Percentiles rank a stretch among this genome's conserved stretches.
phyloP scores from a whole-genome alignment of 768 basidiomycete genomes.

The Pulveroboletus sp. region DNA sequence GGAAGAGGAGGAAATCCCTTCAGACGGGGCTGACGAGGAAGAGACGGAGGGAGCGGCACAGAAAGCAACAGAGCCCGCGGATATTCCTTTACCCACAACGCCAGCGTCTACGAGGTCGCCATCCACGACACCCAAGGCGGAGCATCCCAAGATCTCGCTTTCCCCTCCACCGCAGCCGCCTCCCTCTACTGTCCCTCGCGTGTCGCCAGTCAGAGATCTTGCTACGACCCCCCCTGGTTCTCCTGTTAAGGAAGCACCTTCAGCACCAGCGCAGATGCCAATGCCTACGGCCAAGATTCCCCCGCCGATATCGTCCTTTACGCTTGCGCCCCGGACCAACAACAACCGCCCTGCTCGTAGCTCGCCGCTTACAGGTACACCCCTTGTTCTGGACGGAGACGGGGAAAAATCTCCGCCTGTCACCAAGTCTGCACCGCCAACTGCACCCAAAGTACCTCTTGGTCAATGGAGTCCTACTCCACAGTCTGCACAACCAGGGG shows the following conservation, averaged over 20 bases:
- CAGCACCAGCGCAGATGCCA: conserved; percentile 11
- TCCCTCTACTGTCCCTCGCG: conserved; percentile 15
- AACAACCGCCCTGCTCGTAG: conserved; percentile 59
- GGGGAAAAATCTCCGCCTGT: conserved; percentile 9
- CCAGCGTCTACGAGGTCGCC: conserved; percentile 47
- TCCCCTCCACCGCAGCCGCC: conserved; percentile 32
- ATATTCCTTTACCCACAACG: conserved; percentile 21
- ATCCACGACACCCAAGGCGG: conserved; percentile 57
- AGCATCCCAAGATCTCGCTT: conserved; percentile 38
- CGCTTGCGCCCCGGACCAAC: conserved; percentile 46
- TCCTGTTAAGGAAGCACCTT: conserved; percentile 43
- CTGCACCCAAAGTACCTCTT: conserved; percentile 39
- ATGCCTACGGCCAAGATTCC: conserved; percentile 14
- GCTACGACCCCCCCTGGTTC: conserved; percentile 66
- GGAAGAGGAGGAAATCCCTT: conserved; percentile 24
- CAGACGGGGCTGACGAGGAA: conserved; percentile 14
- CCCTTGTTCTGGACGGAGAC: conserved; percentile 44
- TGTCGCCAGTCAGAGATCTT: conserved; percentile 36
- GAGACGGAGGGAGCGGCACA: conserved; percentile 18
- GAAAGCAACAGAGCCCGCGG: conserved; percentile 22
- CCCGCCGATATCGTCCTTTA: conserved; percentile 36
- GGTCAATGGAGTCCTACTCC: conserved; percentile 31
- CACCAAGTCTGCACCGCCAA: conserved; percentile 20
- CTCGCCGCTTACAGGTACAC: conserved; percentile 63
- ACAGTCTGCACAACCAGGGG: conserved; percentile 9